Evolutionary conservation across 176 grass and related monocot genomes (phyloP).

Genomic region (Ensete glaucum): DNA sequence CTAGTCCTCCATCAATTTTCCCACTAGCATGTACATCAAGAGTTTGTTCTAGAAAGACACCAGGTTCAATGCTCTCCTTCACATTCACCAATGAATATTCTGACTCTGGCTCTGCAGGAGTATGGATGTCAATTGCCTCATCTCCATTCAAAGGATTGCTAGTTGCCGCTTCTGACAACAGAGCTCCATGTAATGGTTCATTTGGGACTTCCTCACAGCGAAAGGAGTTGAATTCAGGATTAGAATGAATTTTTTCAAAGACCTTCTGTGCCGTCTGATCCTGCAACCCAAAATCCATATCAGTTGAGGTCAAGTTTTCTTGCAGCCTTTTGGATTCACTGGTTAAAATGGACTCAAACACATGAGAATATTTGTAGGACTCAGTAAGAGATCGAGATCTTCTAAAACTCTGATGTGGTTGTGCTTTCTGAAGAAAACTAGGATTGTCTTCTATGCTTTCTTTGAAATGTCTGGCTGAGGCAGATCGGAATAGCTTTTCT

Average conservation of each 20-base stretch:
- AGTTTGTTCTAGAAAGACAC: conserved; percentile 5
- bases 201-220: background rate
- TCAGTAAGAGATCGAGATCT: conserved; percentile 70
- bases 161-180: background rate
- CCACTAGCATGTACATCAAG: background rate
- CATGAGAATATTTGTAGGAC: conserved; percentile 51
- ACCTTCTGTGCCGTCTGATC: conserved; percentile 1
- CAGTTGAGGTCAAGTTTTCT: conserved; percentile 28
- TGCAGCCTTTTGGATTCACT: conserved; percentile 34
- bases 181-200: conserved; percentile 23
- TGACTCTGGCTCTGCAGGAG: background rate
- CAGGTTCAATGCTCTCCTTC: background rate
- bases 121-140: background rate
- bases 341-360: conserved; percentile 46
- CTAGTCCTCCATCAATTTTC: conserved; percentile 3
- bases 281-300: conserved; percentile 31
- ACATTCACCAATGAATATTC: background rate
- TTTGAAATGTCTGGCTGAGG: conserved; percentile 51
- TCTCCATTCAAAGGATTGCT: conserved; percentile 2
- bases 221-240: conserved; percentile 2
- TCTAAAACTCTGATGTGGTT: conserved; percentile 28
- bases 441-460: conserved; percentile 29
- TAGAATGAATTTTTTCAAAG: conserved; percentile 16
- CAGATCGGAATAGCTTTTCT: conserved; percentile 43
- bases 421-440: conserved; percentile 15